phyloP scores from a whole-genome alignment of 805 yeast genomes.

The Ogataea philodendri region DNA sequence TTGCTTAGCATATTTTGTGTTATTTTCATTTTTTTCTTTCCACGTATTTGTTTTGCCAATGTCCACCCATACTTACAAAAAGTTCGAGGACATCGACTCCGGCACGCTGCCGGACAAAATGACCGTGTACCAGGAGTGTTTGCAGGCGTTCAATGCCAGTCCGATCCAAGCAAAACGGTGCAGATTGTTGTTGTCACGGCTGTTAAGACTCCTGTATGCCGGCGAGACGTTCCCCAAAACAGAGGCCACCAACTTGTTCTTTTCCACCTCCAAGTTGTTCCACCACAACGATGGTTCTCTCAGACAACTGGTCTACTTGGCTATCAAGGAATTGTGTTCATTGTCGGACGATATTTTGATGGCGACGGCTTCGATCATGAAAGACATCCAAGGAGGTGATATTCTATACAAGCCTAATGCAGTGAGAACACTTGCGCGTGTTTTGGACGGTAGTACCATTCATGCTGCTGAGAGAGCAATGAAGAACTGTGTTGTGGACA shows the following conservation, averaged over 20 bases:
- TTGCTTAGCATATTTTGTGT: conserved; percentile 6
- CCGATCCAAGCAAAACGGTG: conserved; percentile 88
- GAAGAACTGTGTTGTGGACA: conserved; percentile 90
- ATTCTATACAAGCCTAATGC: conserved; percentile 89
- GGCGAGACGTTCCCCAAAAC: conserved; percentile 86
- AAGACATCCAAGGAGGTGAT: conserved; percentile 91
- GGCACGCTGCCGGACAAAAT: conserved; percentile 83
- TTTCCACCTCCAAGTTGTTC: conserved; percentile 89
- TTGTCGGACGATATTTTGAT: conserved; percentile 89
- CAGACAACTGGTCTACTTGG: conserved; percentile 90
- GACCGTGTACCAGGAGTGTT: conserved; percentile 95
- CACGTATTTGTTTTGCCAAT: conserved; percentile 37
- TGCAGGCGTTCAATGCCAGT: conserved; percentile 86
- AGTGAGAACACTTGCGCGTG: conserved; percentile 84
- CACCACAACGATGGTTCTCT: conserved; percentile 86
- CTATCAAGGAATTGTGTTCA: conserved; percentile 85
- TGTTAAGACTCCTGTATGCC: conserved; percentile 74
- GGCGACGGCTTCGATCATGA: conserved; percentile 98
- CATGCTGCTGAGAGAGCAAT: conserved; percentile 90
- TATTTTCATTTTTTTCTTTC: conserved; percentile 9
- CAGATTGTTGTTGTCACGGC: conserved; percentile 75
- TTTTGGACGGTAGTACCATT: conserved; percentile 85
- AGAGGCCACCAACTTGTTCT: conserved; percentile 90
- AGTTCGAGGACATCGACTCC: conserved; percentile 72
- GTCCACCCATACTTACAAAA: conserved; percentile 84